phyloP scores from a whole-genome alignment of 495 filamentous ascomycete genomes.

The Ramalina peruviana region DNA sequence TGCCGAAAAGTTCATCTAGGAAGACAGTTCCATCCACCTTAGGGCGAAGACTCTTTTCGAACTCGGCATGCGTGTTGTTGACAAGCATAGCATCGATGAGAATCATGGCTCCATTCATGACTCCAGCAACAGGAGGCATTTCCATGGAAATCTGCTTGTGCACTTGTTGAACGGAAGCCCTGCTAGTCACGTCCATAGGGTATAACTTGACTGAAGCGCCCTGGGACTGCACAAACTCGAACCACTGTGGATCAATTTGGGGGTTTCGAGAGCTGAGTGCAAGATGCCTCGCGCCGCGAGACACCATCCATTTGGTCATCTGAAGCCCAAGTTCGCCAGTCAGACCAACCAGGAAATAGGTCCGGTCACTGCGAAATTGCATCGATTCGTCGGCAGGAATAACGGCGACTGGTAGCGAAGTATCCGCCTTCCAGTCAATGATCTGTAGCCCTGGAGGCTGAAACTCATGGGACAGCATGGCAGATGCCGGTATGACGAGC shows the following conservation, averaged over 20 bases:
- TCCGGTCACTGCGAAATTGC: too few relatives aligned
- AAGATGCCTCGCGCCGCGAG: conserved; percentile 1
- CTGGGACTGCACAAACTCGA: conserved; percentile 4
- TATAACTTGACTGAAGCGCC: background rate
- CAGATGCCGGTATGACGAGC: too few relatives aligned
- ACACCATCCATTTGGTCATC: background rate
- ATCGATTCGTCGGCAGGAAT: too few relatives aligned
- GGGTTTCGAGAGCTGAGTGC: conserved; percentile 36
- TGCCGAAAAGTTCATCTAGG: conserved; percentile 20
- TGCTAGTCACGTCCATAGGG: background rate
- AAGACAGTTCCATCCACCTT: conserved; percentile 18
- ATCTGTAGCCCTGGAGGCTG: too few relatives aligned
- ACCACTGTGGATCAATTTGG: conserved; percentile 29
- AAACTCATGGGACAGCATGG: too few relatives aligned
- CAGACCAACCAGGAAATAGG: too few relatives aligned
- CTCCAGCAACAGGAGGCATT: conserved; percentile 14
- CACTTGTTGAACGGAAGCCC: background rate
- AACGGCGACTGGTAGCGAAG: too few relatives aligned
- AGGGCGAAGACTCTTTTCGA: conserved; percentile 11
- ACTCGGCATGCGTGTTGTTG: conserved; percentile 3
- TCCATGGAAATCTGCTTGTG: background rate
- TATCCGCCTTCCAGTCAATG: too few relatives aligned
- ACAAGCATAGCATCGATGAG: conserved; percentile 9
- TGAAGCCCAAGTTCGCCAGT: background rate
- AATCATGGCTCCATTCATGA: conserved; percentile 15